A percentile compares a stretch with the other conserved stretches of the same genome.
Evolutionary conservation across 495 filamentous ascomycete genomes (phyloP).

Genomic region (Daldinia decipiens): DNA sequence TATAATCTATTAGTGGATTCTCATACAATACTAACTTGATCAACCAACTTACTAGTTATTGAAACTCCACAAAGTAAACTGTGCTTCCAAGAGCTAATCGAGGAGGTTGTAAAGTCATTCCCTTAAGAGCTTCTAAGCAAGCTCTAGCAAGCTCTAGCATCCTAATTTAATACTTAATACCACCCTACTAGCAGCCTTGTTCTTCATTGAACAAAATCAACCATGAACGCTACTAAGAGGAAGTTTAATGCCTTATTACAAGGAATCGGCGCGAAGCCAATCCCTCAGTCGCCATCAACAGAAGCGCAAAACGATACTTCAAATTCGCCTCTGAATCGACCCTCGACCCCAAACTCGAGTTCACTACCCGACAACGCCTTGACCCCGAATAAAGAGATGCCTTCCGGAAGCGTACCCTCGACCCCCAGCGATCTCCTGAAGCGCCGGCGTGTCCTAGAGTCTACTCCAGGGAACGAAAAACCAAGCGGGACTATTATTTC

Average conservation of each 20-base stretch:
- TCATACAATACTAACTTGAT: constrained; percentile 17
- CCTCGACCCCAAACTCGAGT: constrained; percentile 32
- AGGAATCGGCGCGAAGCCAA: constrained; percentile 58
- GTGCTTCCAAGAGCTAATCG: constrained; percentile 4
- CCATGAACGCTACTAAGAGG: constrained; percentile 65
- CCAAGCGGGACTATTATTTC: constrained; percentile 49
- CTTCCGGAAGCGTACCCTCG: constrained; percentile 15
- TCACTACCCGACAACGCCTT: constrained; percentile 33
- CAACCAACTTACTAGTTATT: neutral
- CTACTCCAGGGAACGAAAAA: constrained; percentile 38
- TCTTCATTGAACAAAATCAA: constrained; percentile 18
- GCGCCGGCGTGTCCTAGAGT: constrained; percentile 54
- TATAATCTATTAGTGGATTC: constrained; percentile 15
- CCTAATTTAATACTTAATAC: constrained; percentile 22
- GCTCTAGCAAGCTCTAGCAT: constrained; percentile 29
- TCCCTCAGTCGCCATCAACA: constrained; percentile 29
- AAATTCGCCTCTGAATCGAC: constrained; percentile 36
- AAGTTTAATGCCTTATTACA: constrained; percentile 67
- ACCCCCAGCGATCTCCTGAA: constrained; percentile 55
- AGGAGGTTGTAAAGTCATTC: constrained; percentile 16
- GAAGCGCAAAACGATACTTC: constrained; percentile 36
- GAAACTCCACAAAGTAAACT: constrained; percentile 6
- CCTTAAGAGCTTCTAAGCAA: constrained; percentile 18
- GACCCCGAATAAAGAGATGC: constrained; percentile 42
- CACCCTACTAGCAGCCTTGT: constrained; percentile 13